Evolutionary conservation across 1,284 basidiomycete species (phyloP), one percentile per base, ranked within the genome.

Genomic region (Cryptococcus maquisensis): DNA sequence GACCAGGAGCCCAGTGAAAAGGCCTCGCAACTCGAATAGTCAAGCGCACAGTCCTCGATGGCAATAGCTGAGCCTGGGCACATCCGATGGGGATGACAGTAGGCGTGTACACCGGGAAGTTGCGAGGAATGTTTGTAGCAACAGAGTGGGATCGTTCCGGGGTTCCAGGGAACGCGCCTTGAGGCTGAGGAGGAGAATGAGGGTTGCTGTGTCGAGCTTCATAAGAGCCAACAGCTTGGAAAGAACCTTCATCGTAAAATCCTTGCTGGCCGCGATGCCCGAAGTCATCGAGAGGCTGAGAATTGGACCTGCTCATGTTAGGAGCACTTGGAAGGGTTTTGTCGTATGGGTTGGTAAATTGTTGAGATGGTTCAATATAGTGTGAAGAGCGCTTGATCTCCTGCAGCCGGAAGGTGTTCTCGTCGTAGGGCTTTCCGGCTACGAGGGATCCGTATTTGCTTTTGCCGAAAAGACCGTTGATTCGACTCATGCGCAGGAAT

Each of bases 31-130:
- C 81, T 41, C 84, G 78, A 39, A 90, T 77, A 0, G 86, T 85
- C 20, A 93, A 72, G 20, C 90, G 85, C 18, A 93, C 74, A 3
- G 86, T 90, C 16, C 84, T 80, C 3, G 90, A 90, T 0, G 90
- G 85, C 12, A 93, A 78, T 2, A 91, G 78, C 66, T 90, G 87
- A 1, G 84, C 86, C 51, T 87, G 84, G 1, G 85, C 87, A 71
- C 82, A 90, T 2, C 75, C 75, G 13, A 65, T 59, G 1, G 74
- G 74, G 13, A 77, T 69, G 5, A 64, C 52, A 1, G 62, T 60
- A 18, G 66, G 64, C 10, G 35, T 20, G n/a, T 48, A 48, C 9
- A n/a, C 28, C n/a, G 28, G 20, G 3, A 24, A 24, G 20, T 24
- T 20, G 13, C 15, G 44, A 5, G 26, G 47, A 32, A 36, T 24